Evolutionary conservation across 2,329 filamentous ascomycete species (phyloP).

Genomic region (Elsinoe batatas): DNA sequence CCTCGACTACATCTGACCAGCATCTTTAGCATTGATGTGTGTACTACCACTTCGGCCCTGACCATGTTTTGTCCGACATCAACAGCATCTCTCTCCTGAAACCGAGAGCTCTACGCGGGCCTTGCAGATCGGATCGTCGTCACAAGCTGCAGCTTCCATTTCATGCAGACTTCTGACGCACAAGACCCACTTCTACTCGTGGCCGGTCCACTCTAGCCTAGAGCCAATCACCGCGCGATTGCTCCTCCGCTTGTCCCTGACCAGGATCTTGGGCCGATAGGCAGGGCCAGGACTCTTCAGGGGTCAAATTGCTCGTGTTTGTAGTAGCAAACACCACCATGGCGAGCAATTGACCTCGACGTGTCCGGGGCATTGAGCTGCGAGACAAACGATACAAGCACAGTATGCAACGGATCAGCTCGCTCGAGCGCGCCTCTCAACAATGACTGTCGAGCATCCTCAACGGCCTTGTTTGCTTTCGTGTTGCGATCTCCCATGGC

Average conservation of each 20-base stretch:
- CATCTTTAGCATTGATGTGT: no score
- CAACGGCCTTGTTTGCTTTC: constrained; percentile 6
- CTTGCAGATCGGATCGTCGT: constrained; percentile 6
- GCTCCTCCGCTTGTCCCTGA: neutral
- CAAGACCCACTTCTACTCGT: constrained; percentile 4
- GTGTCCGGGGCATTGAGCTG: no score
- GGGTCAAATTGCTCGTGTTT: neutral
- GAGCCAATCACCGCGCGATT: constrained; percentile 8
- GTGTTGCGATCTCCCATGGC: constrained; percentile 7
- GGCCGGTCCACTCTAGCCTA: neutral
- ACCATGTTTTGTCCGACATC: neutral
- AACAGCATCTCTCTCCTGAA: constrained; percentile 1
- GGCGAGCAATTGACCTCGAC: neutral
- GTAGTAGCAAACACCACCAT: neutral
- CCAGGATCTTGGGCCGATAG: constrained; percentile 5
- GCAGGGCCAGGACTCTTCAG: neutral
- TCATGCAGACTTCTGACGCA: constrained; percentile 9
- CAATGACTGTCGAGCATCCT: neutral
- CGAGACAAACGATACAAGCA: no score
- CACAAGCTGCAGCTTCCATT: constrained; percentile 6
- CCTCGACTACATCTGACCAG: no score
- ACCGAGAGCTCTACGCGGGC: neutral
- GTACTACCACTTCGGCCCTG: neutral
- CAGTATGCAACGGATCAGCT: neutral
- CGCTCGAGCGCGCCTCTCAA: neutral